Evolutionary conservation across 1,284 basidiomycete species (phyloP).

Genomic region (Athelia psychrophila): DNA sequence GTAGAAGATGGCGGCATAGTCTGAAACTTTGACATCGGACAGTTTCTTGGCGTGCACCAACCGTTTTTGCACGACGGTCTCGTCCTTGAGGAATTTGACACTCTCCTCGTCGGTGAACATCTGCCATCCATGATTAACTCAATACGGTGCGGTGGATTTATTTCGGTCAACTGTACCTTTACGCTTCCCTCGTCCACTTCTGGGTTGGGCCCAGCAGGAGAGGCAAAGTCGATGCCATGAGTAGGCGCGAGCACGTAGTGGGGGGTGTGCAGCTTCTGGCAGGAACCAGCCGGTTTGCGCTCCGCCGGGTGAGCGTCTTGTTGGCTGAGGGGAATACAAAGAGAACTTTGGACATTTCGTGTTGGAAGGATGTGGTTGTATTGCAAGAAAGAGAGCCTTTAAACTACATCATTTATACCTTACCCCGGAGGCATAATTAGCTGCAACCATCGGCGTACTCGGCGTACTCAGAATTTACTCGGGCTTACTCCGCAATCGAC

Average conservation of each 20-base stretch:
- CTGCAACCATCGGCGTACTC: no score
- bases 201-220: constrained; percentile 70
- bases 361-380: neutral
- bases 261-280: constrained; percentile 78
- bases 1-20: constrained; percentile 78
- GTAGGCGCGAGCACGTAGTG: constrained; percentile 64
- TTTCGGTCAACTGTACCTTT: constrained; percentile 35
- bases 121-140: constrained; percentile 22
- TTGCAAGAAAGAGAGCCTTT: no score
- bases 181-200: constrained; percentile 67
- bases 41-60: constrained; percentile 62
- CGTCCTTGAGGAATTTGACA: constrained; percentile 62
- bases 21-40: constrained; percentile 50
- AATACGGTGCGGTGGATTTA: no score
- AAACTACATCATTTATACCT: no score
- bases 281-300: constrained; percentile 67
- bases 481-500: no score
- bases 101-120: constrained; percentile 56
- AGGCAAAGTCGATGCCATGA: constrained; percentile 64
- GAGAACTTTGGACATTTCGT: constrained; percentile 49
- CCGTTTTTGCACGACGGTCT: constrained; percentile 52
- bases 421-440: no score
- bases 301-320: constrained; percentile 59
- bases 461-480: no score
- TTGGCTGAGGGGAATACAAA: constrained; percentile 75